Base-by-base conservation (phyloP, 2,329 filamentous ascomycete genomes). In the Gnomoniopsis sp. region DNA sequence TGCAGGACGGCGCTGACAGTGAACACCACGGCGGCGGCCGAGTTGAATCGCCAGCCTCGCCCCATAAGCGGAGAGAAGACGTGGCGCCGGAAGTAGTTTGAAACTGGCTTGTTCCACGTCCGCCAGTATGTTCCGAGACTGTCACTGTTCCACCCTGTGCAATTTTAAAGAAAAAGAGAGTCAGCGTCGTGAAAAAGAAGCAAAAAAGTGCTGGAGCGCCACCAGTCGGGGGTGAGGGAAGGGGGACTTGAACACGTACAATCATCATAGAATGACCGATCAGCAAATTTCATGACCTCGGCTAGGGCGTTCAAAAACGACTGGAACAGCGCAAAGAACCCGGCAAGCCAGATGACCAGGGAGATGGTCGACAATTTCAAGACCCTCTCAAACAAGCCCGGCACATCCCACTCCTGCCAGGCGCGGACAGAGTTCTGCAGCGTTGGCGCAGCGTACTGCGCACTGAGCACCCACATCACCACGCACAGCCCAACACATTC, bases 71-170 rank as follows among this genome's bases (percentile, higher is more conserved):
- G 95, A 43, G 88, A 88, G 75, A 95, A 98, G 53, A 99, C 86
- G 71, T 99, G 95, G 41, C 95, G 82, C 68, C 91, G 93, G 87
- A 99, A 98, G 74, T 96, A 99, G 59, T 92, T 88, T 69, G 96
- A 96, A 6, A 99, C 93, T 1, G 95, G 95, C 71, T 96, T 96
- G 76, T 99, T 99, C 95, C 95, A 99, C 1, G 88, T 90, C 22
- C 93, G 87, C 93, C 93, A 97, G 77, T 99, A 99, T 4, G 83
- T 83, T 36, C 93, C 90, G 7, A 98, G 79, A 64, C 88, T 92
- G 56, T 88, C 87, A 64, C 88, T 91, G 70, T 99, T 99, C 95
- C 95, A 99, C 95, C 60, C 60, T 62, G n/a, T 54, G 21, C 15
- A 15, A 47, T 21, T 38, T n/a, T n/a, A n/a, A n/a, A n/a, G n/a